A percentile compares a stretch with the other conserved stretches of the same genome.
phyloP scores from a whole-genome alignment of 495 filamentous ascomycete species.

The Podospora pseudocomata region DNA sequence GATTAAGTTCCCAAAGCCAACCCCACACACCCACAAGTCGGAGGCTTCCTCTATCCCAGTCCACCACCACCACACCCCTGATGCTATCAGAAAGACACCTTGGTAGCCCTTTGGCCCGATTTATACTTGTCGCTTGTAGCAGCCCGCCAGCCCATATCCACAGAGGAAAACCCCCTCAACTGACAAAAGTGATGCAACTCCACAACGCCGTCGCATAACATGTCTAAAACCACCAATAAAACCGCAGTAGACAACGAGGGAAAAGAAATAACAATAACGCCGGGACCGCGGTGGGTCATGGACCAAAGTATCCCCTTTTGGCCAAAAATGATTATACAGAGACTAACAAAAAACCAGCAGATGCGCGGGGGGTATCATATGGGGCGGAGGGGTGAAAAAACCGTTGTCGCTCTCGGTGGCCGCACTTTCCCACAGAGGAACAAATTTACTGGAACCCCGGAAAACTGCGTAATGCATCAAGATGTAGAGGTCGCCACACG shows the following conservation, averaged over 20 bases:
- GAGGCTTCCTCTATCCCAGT: not conserved
- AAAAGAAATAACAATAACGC: slow-evolving; percentile 8
- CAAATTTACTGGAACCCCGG: not conserved
- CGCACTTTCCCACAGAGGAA: slow-evolving; percentile 2
- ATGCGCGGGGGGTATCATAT: slow-evolving; percentile 3
- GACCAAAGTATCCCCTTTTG: not conserved
- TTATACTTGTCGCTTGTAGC: not conserved
- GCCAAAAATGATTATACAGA: slow-evolving; percentile 9
- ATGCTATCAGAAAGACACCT: not conserved
- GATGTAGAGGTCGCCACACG: not conserved
- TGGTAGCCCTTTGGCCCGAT: not conserved
- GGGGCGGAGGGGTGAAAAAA: not conserved
- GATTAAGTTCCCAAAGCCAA: not conserved
- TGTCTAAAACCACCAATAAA: slow-evolving; percentile 8
- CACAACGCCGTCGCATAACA: slow-evolving; percentile 8
- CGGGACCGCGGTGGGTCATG: slow-evolving; percentile 8
- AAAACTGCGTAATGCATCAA: not conserved
- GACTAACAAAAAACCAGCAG: slow-evolving; percentile 8
- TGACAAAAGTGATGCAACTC: not conserved
- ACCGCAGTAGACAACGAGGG: not conserved
- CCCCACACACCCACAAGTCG: not conserved
- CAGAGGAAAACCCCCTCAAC: not conserved
- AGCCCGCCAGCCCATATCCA: not conserved
- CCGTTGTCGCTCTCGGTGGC: not conserved
- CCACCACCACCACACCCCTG: not conserved